Conservation (phyloP, 495 filamentous ascomycete species). For the Evernia prunastri region DNA sequence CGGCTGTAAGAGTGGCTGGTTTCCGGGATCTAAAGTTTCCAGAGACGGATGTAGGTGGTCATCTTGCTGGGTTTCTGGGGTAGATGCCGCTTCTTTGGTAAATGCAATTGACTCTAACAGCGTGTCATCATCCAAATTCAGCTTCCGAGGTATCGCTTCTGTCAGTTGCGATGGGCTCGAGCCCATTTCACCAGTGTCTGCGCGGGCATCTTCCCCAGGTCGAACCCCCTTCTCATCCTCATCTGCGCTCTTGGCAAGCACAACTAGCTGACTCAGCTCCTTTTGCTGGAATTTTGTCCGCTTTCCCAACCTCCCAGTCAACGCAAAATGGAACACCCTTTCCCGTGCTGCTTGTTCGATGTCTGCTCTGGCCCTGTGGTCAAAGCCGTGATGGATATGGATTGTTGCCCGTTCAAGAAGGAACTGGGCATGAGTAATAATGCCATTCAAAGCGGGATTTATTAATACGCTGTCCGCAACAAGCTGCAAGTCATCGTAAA, state of each 20-base stretch:
- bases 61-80: slow-evolving; percentile 36
- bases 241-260: slow-evolving; percentile 69
- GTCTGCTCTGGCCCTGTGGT: slow-evolving; percentile 65
- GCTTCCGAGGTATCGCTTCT: slow-evolving; percentile 46
- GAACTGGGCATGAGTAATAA: slow-evolving; percentile 46
- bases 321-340: slow-evolving; percentile 68
- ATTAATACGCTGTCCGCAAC: slow-evolving; percentile 41
- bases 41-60: slow-evolving; percentile 54
- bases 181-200: neutral
- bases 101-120: slow-evolving; percentile 83
- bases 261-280: slow-evolving; percentile 84
- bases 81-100: slow-evolving; percentile 33
- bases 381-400: slow-evolving; percentile 77
- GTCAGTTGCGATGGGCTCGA: neutral
- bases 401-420: slow-evolving; percentile 76
- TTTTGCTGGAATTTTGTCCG: slow-evolving; percentile 88
- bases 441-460: slow-evolving; percentile 35
- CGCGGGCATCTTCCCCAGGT: neutral
- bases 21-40: slow-evolving; percentile 58
- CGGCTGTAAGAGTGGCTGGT: slow-evolving; percentile 76
- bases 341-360: slow-evolving; percentile 56
- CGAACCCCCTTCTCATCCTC: slow-evolving; percentile 13
- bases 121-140: slow-evolving; percentile 87
- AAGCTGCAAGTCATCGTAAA: slow-evolving; percentile 45
- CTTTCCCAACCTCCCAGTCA: slow-evolving; percentile 85